Evolutionary conservation across 495 filamentous ascomycete species (phyloP), one percentile per base, ranked within the genome.

Genomic region (Aspergillus campestris): DNA sequence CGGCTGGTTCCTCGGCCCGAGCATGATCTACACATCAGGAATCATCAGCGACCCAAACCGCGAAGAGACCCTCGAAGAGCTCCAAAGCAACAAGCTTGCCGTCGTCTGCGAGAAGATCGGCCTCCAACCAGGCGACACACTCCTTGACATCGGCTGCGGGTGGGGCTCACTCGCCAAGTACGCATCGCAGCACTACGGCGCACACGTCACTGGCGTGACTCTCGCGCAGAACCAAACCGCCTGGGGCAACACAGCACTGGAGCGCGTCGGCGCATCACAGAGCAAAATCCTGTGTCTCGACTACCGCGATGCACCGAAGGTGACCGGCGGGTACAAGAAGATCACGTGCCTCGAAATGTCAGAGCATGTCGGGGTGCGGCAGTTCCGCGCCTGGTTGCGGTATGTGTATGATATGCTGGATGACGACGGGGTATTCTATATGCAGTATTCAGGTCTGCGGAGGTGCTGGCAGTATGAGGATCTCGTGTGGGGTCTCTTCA

Each of bases 271-370:
- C 37, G 70, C 82, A 42, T 47, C 63, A 28, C 80, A 83, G 57
- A 78, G 73, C 61, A 61, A 58, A 3, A 81, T 83, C 47, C 56
- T 78, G 24, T 83, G 80, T 63, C 73, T 71, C 65, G 80, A 83
- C 60, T 83, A 84, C 70, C 84, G 87, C 49, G 87, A 91, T 60
- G 87, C 86, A 46, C 79, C 83, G 24, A 81, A 79, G 3, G 66
- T 74, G 45, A 67, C 72, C 35, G 18, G 18, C 18, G 18, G 18
- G 4, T 94, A 85, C 66, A 72, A 88, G 57, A 91, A 89, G 73
- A 91, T 94, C 60, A 88, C 85, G 33, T 86, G 83, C 57, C 77
- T 94, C 13, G 87, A 94, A 68, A 94, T 94, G 87, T 85, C 82
- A 28, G 87, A 94, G 70, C 87, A 94, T 60, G 87, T 94, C 46